Evolutionary conservation across 2,329 filamentous ascomycete genomes (phyloP).

Genomic region (Phaeosphaeria sp.): DNA sequence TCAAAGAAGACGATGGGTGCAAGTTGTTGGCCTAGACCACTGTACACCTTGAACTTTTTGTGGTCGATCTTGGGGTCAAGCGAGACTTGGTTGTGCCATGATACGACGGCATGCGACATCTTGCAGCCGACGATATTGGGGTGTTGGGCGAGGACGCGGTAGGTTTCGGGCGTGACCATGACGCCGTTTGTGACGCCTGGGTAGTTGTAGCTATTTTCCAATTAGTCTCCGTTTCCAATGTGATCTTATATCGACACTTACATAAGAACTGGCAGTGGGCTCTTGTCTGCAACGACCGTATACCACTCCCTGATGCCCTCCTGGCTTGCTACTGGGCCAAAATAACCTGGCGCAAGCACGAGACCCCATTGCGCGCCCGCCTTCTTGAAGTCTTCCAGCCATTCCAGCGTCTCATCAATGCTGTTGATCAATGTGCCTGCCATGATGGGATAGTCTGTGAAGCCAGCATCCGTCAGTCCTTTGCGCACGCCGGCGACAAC

Average conservation of each 20-base stretch:
- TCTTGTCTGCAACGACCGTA: slow-evolving; percentile 65
- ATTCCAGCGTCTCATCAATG: slow-evolving; percentile 66
- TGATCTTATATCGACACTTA: slow-evolving; percentile 41
- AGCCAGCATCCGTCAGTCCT: slow-evolving; percentile 63
- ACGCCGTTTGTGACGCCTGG: slow-evolving; percentile 72
- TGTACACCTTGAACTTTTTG: slow-evolving; percentile 66
- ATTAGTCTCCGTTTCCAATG: slow-evolving; percentile 10
- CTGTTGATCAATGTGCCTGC: slow-evolving; percentile 68
- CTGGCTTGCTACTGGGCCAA: slow-evolving; percentile 65
- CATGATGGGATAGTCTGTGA: slow-evolving; percentile 66
- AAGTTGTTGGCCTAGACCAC: slow-evolving; percentile 70
- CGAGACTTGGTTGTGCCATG: slow-evolving; percentile 68
- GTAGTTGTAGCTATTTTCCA: slow-evolving; percentile 64
- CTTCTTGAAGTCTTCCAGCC: slow-evolving; percentile 62
- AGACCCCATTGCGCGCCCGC: slow-evolving; percentile 69
- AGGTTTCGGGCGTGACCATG: slow-evolving; percentile 64
- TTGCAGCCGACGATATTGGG: slow-evolving; percentile 74
- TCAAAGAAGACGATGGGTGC: slow-evolving; percentile 68
- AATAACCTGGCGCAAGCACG: slow-evolving; percentile 70
- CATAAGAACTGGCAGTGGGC: slow-evolving; percentile 67
- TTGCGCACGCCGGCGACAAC: slow-evolving; percentile 64
- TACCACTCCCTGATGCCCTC: slow-evolving; percentile 68
- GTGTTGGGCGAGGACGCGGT: slow-evolving; percentile 65
- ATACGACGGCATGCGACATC: slow-evolving; percentile 72
- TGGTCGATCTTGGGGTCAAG: slow-evolving; percentile 66